These are phyloP conservation scores for Coemansia sp. DNA, from an alignment of 371 early-diverging fungal species.

Conservation along the genomic window DNA sequence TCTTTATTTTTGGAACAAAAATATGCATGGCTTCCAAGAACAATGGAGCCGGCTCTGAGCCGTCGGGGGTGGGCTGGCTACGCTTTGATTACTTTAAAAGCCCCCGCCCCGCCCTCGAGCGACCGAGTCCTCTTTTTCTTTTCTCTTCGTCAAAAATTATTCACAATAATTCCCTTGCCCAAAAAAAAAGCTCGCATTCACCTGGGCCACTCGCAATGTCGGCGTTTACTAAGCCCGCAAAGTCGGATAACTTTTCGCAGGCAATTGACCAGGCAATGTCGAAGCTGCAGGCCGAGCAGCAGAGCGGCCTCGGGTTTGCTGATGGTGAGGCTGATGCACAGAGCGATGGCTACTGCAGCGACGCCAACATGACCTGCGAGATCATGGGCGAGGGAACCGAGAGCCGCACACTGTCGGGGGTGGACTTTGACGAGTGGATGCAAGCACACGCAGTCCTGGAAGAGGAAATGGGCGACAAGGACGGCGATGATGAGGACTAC, in stretches of 20 bases:
- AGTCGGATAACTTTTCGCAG: not conserved
- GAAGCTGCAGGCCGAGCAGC: not conserved
- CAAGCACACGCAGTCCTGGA: slow-evolving; percentile 1
- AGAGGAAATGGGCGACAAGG: not conserved
- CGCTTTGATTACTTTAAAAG: too few species aligned
- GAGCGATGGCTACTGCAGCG: not conserved
- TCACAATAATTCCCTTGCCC: not conserved
- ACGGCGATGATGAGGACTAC: not conserved
- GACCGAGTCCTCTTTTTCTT: too few species aligned
- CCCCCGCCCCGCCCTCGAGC: too few species aligned
- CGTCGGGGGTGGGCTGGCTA: too few species aligned
- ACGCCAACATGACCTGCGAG: not conserved
- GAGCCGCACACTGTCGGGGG: slow-evolving; percentile 4
- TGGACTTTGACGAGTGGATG: slow-evolving; percentile 13
- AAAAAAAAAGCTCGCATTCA: not conserved
- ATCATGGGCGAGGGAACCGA: slow-evolving; percentile 1
- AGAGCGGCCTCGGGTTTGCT: not conserved
- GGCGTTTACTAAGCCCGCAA: too few species aligned
- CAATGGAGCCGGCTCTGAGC: too few species aligned
- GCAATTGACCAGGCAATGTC: not conserved
- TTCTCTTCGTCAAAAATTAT: not conserved
- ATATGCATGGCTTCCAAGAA: too few species aligned
- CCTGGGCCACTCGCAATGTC: too few species aligned
- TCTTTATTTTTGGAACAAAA: too few species aligned
- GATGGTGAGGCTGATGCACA: not conserved